Evolutionary conservation across 441 rosid genomes (phyloP).

Genomic region (Bruguiera hainesii): DNA sequence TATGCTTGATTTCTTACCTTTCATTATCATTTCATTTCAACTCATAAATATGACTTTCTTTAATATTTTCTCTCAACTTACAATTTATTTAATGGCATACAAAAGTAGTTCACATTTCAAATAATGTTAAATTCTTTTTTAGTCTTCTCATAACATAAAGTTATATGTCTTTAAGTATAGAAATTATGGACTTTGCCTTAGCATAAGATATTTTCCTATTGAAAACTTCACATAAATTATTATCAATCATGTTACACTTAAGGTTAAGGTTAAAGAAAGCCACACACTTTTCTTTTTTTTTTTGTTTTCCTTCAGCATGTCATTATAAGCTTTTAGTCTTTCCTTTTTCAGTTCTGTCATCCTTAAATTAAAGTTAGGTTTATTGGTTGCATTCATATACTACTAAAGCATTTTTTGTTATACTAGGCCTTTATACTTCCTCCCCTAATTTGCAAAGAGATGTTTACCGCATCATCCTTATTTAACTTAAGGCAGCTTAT

Average conservation of each 20-base stretch:
- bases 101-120: no score
- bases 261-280: not conserved
- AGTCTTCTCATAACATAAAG: not conserved
- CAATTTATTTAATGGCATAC: not conserved
- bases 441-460: not conserved
- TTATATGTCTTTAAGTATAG: not conserved
- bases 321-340: no score
- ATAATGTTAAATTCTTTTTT: no score
- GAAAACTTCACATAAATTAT: not conserved
- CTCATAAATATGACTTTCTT: no score
- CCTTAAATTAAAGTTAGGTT: no score
- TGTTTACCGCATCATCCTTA: not conserved
- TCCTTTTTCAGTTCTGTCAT: no score
- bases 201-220: not conserved
- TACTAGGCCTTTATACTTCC: not conserved
- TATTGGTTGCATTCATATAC: not conserved
- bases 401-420: not conserved
- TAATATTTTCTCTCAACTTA: no score
- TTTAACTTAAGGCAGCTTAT: not conserved
- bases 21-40: no score
- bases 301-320: no score
- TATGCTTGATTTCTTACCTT: no score
- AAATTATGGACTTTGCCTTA: not conserved
- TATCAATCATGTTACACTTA: not conserved
- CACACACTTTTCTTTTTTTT: no score